Evolutionary conservation across 2,329 filamentous ascomycete species (phyloP), one percentile per base, ranked within the genome.

Genomic region (Phaeosphaeriaceae sp.): DNA sequence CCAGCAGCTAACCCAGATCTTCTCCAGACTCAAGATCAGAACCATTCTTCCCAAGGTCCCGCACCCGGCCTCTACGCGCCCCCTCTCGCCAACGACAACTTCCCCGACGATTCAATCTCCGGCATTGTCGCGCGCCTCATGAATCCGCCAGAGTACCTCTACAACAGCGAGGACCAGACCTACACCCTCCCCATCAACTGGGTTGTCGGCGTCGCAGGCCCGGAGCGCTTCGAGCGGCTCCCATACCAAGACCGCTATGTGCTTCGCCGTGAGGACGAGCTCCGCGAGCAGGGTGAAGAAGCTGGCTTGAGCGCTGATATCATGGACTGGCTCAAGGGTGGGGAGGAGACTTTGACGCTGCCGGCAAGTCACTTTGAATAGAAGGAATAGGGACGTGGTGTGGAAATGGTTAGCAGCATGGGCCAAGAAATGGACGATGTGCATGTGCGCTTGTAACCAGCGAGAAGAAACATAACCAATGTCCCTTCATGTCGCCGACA

Each of bases 41-140:
- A 22, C 15, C 7, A 4, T 2, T 17, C 20, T 15, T 3, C 22
- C 22, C 21, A 48, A n/a, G 20, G 17, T 48, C 25, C 22, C 21
- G 27, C 25, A 19, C 57, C 47, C n/a, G 57, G 57, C 42, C 49
- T 59, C 10, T 59, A 59, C 36, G 57, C 57, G 31, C 57, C 57
- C 1, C 17, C 24, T 9, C 48, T 55, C 24, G 22, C 51, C 42
- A 36, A 42, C 33, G 53, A 47, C 45, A 21, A 21, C n/a, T n/a
- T 27, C 33, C 52, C 33, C 2, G 52, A 52, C 17, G 36, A 45
- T 31, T 52, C 57, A 6, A 36, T 59, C 27, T 19, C 17, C 27
- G 33, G 41, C 42, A 53, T 55, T 9, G 36, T 56, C 45, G 24
- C 22, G n/a, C 57, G 52, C 7, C 36, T 59, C 20, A 59, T 55